Conservation (phyloP, 371 early-diverging fungal genomes). For the Mortierella sp. region DNA sequence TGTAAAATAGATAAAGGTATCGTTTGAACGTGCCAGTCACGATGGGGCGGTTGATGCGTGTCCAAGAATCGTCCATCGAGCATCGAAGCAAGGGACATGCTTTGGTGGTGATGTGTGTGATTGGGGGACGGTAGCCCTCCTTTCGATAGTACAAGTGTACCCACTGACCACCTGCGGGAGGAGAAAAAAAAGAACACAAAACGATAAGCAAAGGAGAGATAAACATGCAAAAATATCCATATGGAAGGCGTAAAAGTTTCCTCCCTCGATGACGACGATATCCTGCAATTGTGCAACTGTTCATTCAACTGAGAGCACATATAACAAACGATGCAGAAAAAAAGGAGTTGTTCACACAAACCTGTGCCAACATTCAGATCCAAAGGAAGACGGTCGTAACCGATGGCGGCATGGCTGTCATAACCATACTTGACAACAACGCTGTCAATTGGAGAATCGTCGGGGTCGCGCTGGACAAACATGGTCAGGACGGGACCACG, state of each 20-base stretch:
- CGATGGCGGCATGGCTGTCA: constrained; percentile 56
- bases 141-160: constrained; percentile 48
- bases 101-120: constrained; percentile 67
- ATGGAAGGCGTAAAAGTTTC: constrained; percentile 33
- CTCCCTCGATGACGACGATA: constrained; percentile 5
- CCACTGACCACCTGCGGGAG: constrained; percentile 50
- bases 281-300: background rate
- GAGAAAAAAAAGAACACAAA: background rate
- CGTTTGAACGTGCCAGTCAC: constrained; percentile 43
- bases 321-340: constrained; percentile 26
- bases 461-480: constrained; percentile 45
- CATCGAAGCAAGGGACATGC: constrained; percentile 64
- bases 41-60: constrained; percentile 55
- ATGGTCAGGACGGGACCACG: constrained; percentile 47
- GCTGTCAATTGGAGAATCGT: constrained; percentile 38
- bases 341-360: constrained; percentile 24
- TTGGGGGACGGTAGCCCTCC: constrained; percentile 57
- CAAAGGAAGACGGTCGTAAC: constrained; percentile 50
- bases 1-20: constrained; percentile 40
- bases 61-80: constrained; percentile 62
- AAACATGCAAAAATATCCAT: background rate
- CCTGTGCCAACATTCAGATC: constrained; percentile 55
- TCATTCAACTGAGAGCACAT: constrained; percentile 21
- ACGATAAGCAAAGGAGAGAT: background rate
- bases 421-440: constrained; percentile 55